phyloP scores from a whole-genome alignment of 2,329 filamentous ascomycete species.

The Tricladium varicosporioides region DNA sequence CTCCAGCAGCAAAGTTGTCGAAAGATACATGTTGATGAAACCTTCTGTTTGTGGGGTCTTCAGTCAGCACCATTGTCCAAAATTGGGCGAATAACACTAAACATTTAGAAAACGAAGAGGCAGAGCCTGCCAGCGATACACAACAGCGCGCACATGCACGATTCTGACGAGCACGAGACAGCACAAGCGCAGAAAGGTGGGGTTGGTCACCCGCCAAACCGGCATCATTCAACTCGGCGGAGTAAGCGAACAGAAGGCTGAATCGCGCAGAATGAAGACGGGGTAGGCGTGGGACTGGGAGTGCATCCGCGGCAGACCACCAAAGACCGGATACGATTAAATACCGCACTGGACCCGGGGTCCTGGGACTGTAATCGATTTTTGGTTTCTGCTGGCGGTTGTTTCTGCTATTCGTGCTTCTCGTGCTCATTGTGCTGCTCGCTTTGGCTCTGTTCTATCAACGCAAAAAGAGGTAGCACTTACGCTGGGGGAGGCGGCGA shows the following conservation, averaged over 20 bases:
- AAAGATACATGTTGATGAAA: slow-evolving; percentile 71
- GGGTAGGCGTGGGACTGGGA: too few relatives aligned
- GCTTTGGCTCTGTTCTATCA: too few relatives aligned
- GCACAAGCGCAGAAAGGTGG: slow-evolving; percentile 16
- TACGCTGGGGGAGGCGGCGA: slow-evolving; percentile 39
- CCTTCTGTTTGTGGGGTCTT: slow-evolving; percentile 39
- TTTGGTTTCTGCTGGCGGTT: too few relatives aligned
- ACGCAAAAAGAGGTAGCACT: slow-evolving; percentile 17
- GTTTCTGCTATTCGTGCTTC: too few relatives aligned
- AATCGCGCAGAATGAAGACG: too few relatives aligned
- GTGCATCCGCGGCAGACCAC: too few relatives aligned
- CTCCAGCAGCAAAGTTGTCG: slow-evolving; percentile 67
- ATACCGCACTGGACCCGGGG: too few relatives aligned
- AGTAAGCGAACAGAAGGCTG: slow-evolving; percentile 18
- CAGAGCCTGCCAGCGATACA: slow-evolving; percentile 5
- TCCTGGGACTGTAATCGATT: too few relatives aligned
- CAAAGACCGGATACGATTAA: too few relatives aligned
- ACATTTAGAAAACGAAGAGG: slow-evolving; percentile 3
- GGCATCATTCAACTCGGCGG: slow-evolving; percentile 7
- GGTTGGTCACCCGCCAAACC: slow-evolving; percentile 21
- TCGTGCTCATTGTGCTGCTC: too few relatives aligned
- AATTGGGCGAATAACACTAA: slow-evolving; percentile 2
- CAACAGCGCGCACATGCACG: slow-evolving; percentile 14
- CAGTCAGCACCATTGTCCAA: slow-evolving; percentile 27
- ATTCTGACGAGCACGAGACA: slow-evolving; percentile 11